Percentiles rank a stretch among this genome's conserved stretches.
phyloP scores from a whole-genome alignment of 1,284 basidiomycete species.

The Polyporus tsugae region DNA sequence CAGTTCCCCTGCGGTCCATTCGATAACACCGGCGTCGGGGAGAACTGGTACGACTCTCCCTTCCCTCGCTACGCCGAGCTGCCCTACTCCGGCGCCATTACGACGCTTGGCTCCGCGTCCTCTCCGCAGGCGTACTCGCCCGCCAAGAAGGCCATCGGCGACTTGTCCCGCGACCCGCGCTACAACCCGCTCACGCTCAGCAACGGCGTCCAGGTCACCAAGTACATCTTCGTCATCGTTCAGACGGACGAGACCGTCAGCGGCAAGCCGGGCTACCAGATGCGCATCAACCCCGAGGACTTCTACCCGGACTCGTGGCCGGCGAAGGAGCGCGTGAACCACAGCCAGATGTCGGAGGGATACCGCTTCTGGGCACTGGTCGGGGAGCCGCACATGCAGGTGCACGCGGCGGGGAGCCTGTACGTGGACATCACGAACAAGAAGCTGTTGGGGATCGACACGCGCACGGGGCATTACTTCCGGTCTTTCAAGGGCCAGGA shows the following conservation, averaged over 20 bases:
- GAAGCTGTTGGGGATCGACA: slow-evolving; percentile 6
- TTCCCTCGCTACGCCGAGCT: slow-evolving; percentile 6
- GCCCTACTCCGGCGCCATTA: slow-evolving; percentile 4
- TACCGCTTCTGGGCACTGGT: slow-evolving; percentile 6
- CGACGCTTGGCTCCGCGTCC: neutral
- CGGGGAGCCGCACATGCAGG: neutral
- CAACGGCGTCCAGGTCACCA: neutral
- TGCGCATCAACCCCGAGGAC: slow-evolving; percentile 8
- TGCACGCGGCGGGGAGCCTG: slow-evolving; percentile 4
- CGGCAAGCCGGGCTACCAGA: neutral
- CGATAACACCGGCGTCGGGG: neutral
- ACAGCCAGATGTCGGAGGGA: slow-evolving; percentile 5
- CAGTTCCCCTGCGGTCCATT: neutral
- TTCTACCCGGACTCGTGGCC: slow-evolving; percentile 6
- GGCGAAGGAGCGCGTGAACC: slow-evolving; percentile 4
- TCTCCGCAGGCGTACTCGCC: neutral
- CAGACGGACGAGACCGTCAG: slow-evolving; percentile 5
- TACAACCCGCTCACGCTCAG: neutral
- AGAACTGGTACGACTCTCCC: neutral
- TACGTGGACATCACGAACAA: slow-evolving; percentile 9
- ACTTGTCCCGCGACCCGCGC: neutral
- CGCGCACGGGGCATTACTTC: slow-evolving; percentile 6
- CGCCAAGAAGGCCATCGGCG: slow-evolving; percentile 2
- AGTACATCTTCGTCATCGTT: slow-evolving; percentile 6
- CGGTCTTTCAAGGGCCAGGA: neutral